Evolutionary conservation across 495 filamentous ascomycete species (phyloP), one percentile per base, ranked within the genome.

Genomic region (Amniculicola lignicola): DNA sequence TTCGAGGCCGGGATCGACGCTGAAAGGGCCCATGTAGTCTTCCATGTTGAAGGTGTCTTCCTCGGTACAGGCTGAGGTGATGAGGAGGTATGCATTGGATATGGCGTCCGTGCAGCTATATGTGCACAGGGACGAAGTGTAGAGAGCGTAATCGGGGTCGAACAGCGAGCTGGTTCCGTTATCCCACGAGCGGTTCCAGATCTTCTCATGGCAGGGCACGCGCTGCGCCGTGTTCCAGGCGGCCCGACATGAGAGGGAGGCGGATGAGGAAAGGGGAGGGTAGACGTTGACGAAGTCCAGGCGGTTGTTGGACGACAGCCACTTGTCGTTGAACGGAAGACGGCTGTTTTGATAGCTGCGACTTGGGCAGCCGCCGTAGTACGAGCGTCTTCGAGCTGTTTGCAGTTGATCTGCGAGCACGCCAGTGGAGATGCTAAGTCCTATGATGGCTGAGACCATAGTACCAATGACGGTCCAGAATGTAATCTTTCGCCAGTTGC

Each of bases 171-270:
- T 37, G 28, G 40, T 57, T 21, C 53, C 53, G 19, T 57, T 48
- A 27, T 57, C 53, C 53, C 53, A 57, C 16, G 53, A 57, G 2
- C 53, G 29, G 42, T 57, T 57, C 53, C 53, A 57, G 53, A 57
- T 57, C 43, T 57, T 57, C 24, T 57, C 53, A 16, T 57, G 53
- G 43, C 53, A 57, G 2, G 42, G 42, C 23, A 57, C 21, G 23
- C 12, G 19, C 18, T 4, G 2, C 6, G 49, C 43, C 2, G 53
- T 40, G 21, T 40, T 49, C 53, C 53, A 57, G 11, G 53, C 53
- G 1, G 33, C 45, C 24, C 42, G 43, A 22, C 53, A 57, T 0
- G 53, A 42, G 22, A 14, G 21, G 16, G 29, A 28, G 12, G 42
- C 14, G 9, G n/a, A 6, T 9, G 42, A 14, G 5, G 18, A 10